Conservation (phyloP, 257 asterid genomes). For the Coffea eugenioides region DNA sequence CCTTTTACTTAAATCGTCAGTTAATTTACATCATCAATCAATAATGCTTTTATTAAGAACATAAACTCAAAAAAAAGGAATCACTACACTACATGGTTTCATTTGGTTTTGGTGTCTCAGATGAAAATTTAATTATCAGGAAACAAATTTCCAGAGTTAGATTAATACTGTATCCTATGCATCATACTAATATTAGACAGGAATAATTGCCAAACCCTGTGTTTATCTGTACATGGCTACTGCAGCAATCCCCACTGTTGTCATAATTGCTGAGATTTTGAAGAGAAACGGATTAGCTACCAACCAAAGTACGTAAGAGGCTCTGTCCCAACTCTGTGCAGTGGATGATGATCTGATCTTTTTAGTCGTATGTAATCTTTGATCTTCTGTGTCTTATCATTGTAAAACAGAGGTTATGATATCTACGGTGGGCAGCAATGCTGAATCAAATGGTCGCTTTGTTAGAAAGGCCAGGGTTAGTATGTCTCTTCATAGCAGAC, state of each 20-base stretch:
- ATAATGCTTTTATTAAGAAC: no score
- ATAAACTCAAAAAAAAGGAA: background rate
- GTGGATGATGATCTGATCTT: background rate
- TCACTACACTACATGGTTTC: no score
- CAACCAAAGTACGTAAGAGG: slow-evolving; percentile 22
- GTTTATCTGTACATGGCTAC: background rate
- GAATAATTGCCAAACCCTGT: background rate
- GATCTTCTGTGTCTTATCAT: background rate
- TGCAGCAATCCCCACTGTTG: slow-evolving; percentile 30
- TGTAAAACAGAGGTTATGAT: slow-evolving; percentile 9
- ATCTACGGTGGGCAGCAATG: slow-evolving; percentile 18
- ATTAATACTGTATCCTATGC: no score
- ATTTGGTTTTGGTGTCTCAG: no score
- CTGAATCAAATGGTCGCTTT: slow-evolving; percentile 6
- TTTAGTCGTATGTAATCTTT: background rate
- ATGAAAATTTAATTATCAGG: no score
- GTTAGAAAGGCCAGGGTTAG: slow-evolving; percentile 23
- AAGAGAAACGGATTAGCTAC: slow-evolving; percentile 21
- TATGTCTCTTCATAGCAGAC: background rate
- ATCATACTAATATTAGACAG: no score
- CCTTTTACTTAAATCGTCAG: background rate
- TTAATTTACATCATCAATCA: no score
- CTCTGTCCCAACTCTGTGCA: background rate
- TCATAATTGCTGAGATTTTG: slow-evolving; percentile 28
- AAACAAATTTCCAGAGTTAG: background rate